These are phyloP conservation scores for Fusarium chlamydosporum DNA, from an alignment of 2,329 filamentous ascomycete species.

Conservation along the genomic window DNA sequence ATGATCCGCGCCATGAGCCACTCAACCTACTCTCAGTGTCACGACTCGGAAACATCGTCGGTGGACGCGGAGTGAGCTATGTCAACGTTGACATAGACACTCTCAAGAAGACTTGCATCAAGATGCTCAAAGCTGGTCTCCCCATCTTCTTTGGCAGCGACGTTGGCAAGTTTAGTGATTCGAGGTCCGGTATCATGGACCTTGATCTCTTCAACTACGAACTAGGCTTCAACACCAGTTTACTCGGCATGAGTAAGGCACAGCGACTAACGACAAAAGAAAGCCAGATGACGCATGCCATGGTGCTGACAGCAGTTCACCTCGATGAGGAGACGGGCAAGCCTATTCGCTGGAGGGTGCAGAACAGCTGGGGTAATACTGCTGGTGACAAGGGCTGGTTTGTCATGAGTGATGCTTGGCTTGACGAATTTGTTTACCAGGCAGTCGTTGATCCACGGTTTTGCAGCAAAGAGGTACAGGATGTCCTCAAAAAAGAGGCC, in stretches of 20 bases:
- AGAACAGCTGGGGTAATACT: conserved; percentile 84
- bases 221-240: conserved; percentile 82
- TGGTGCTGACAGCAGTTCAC: conserved; percentile 91
- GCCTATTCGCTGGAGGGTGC: conserved; percentile 83
- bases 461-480: conserved; percentile 73
- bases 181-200: conserved; percentile 81
- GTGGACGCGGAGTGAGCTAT: conserved; percentile 81
- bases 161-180: conserved; percentile 85
- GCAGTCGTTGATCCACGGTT: conserved; percentile 83
- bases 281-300: conserved; percentile 89
- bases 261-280: conserved; percentile 81
- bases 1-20: conserved; percentile 85
- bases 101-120: conserved; percentile 80
- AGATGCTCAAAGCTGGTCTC: conserved; percentile 82
- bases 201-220: conserved; percentile 81
- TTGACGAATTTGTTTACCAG: conserved; percentile 87
- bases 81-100: conserved; percentile 82
- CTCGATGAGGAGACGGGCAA: conserved; percentile 73
- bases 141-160: conserved; percentile 93
- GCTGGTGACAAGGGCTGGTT: conserved; percentile 86
- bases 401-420: conserved; percentile 87
- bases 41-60: conserved; percentile 84
- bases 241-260: conserved; percentile 82
- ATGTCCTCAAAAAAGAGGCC: conserved; percentile 78
- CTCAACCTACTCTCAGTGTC: conserved; percentile 81